phyloP scores from a whole-genome alignment of 2,329 filamentous ascomycete species.

The Teratosphaeria zuluensis region DNA sequence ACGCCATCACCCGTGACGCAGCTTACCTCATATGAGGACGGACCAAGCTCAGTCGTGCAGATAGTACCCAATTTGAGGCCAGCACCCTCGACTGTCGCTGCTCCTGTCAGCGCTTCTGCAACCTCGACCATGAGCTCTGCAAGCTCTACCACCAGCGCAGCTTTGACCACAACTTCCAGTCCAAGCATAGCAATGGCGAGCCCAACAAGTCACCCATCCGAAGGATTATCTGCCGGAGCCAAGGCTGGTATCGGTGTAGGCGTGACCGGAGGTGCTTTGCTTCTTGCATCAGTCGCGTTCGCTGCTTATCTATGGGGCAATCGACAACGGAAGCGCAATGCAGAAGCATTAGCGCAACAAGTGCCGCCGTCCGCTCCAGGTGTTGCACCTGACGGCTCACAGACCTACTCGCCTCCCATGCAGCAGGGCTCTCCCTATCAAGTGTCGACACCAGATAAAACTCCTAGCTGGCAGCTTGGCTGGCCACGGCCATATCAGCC shows the following conservation, averaged over 20 bases:
- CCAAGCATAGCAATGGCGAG: not conserved
- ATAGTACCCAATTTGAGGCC: slow-evolving; percentile 10
- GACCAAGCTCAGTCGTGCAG: slow-evolving; percentile 10
- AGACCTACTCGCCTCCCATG: slow-evolving; percentile 1
- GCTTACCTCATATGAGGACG: slow-evolving; percentile 13
- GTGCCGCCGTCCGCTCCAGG: slow-evolving; percentile 2
- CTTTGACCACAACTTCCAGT: not conserved
- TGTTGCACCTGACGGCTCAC: not conserved
- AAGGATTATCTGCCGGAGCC: slow-evolving; percentile 12
- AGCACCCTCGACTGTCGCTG: slow-evolving; percentile 9
- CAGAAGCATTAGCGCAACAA: slow-evolving; percentile 1
- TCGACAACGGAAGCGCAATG: slow-evolving; percentile 1
- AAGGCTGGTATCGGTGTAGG: slow-evolving; percentile 18
- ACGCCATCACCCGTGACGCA: slow-evolving; percentile 13
- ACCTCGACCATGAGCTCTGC: not conserved
- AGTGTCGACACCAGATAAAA: not conserved
- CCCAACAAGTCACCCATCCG: not conserved
- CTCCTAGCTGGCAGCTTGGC: not conserved
- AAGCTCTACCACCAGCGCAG: not conserved
- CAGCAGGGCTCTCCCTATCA: not conserved
- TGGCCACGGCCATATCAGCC: not conserved
- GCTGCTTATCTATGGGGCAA: slow-evolving; percentile 7
- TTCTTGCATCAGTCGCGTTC: slow-evolving; percentile 10
- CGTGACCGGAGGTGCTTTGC: slow-evolving; percentile 11
- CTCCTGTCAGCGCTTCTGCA: slow-evolving; percentile 6